Evolutionary conservation across 768 basidiomycete species (phyloP), one percentile per base, ranked within the genome.

Genomic region (Lactarius hengduanensis): DNA sequence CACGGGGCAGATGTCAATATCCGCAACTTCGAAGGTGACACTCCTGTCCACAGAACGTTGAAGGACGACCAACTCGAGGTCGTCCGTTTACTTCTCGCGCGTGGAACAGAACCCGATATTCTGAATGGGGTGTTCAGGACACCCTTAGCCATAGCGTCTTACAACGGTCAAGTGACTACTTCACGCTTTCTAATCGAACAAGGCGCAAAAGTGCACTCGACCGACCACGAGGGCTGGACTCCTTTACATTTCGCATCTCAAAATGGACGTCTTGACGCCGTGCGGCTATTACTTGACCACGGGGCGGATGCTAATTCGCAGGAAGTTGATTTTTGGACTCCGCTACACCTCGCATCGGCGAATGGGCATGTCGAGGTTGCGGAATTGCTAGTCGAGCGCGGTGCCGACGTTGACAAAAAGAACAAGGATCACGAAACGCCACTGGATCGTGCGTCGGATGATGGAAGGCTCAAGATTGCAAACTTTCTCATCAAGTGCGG

Each of bases 261-360:
- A 26, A 11, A 4, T 3, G 50, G 50, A 53, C 50, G 16, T 16
- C 13, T 26, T 22, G 50, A 26, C 5, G 13, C 2, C 50, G 50
- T 26, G 13, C 4, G 26, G 15, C n/a, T 53, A 0, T n/a, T 53
- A 22, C 13, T 53, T 15, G 50, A 53, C 22, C 50, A 22, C 3
- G 50, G 50, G 4, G 50, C 50, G 1, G 22, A 26, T 53, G 50
- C 15, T 15, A 26, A 53, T 15, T 22, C n/a, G 11, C 13, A 28
- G 13, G 26, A 53, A 26, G 26, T 22, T 2, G 26, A 16, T 15
- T n/a, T 26, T 13, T 26, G 13, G 26, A 26, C 50, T 26, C 50
- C 50, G 1, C 26, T 53, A 1, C 26, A 53, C 13, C 0, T 13
- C 1, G 26, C 1, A 0, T 53, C 50, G 0, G 6, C 1, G 0